Conservation (phyloP, 73 alveolate species). For the Tetrahymena thermophila region DNA sequence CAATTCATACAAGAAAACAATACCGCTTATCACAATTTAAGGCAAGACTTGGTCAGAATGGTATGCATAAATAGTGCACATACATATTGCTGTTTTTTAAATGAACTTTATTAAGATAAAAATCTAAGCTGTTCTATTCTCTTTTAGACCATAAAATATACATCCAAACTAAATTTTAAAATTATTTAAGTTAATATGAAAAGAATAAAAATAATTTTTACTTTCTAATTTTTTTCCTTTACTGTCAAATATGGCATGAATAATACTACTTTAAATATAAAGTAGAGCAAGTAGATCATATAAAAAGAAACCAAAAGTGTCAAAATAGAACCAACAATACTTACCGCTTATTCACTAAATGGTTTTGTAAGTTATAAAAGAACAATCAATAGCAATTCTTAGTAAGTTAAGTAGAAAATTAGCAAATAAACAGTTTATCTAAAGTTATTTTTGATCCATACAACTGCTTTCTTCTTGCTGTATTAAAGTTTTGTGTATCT, state of each 20-base stretch:
- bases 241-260: neutral
- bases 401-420: neutral
- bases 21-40: neutral
- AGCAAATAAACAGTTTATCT: neutral
- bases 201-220: neutral
- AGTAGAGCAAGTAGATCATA: neutral
- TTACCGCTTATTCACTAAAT: neutral
- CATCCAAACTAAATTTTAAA: neutral
- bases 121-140: neutral
- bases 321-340: neutral
- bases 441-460: neutral
- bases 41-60: neutral
- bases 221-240: neutral
- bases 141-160: neutral
- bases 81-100: neutral
- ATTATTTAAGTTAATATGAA: neutral
- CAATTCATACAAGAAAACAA: neutral
- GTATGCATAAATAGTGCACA: neutral
- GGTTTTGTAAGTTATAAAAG: neutral
- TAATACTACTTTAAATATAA: neutral
- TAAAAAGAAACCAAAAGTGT: neutral
- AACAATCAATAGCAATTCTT: neutral
- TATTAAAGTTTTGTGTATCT: neutral
- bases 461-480: neutral
- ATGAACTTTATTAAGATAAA: neutral